Conservation (phyloP, 2,329 filamentous ascomycete genomes). For the Nemania serpens region DNA sequence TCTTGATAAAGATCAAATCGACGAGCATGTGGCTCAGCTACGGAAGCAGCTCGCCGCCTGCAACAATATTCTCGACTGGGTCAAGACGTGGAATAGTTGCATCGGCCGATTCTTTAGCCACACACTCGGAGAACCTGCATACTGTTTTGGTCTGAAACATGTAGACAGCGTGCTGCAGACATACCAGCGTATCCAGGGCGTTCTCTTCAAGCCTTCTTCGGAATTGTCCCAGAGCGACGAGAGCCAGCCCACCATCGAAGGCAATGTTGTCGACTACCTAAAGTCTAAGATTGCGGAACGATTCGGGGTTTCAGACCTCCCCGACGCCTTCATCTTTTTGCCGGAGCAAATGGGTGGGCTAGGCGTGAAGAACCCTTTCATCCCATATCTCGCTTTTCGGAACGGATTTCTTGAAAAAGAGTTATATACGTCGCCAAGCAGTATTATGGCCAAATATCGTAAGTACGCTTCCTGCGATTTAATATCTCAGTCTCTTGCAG, state of each 20-base stretch:
- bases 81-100: slow-evolving; percentile 53
- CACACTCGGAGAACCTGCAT: slow-evolving; percentile 51
- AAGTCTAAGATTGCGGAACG: slow-evolving; percentile 41
- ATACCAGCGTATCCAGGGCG: slow-evolving; percentile 47
- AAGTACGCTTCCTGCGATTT: not conserved
- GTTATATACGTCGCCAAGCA: not conserved
- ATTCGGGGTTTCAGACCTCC: slow-evolving; percentile 45
- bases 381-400: slow-evolving; percentile 46
- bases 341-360: slow-evolving; percentile 53
- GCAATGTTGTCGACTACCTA: slow-evolving; percentile 40
- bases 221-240: slow-evolving; percentile 11
- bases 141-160: slow-evolving; percentile 51
- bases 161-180: slow-evolving; percentile 49
- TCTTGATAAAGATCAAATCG: slow-evolving; percentile 58
- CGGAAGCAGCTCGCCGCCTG: slow-evolving; percentile 58
- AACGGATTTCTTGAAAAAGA: slow-evolving; percentile 27
- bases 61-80: slow-evolving; percentile 48
- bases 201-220: slow-evolving; percentile 41
- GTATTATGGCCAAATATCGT: slow-evolving; percentile 16
- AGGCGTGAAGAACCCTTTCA: slow-evolving; percentile 52
- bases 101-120: slow-evolving; percentile 52
- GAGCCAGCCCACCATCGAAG: slow-evolving; percentile 14
- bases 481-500: not conserved
- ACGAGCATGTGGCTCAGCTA: slow-evolving; percentile 59
- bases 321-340: slow-evolving; percentile 53